phyloP scores from a whole-genome alignment of 73 alveolate genomes.

The Symbiodinium natans region DNA sequence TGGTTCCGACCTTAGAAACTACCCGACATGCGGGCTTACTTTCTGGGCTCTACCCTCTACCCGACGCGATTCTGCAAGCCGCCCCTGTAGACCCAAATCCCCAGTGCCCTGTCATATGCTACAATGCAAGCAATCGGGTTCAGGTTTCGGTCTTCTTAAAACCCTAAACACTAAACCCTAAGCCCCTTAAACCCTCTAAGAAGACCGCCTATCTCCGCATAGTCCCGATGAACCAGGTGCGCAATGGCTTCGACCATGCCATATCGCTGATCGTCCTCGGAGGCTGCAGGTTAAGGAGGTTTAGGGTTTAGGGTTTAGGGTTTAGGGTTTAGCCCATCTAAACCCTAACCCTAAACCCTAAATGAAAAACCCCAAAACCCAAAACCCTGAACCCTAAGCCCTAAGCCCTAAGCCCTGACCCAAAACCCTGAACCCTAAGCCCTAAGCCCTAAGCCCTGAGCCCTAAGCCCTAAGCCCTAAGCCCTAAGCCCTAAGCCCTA shows the following conservation, averaged over 20 bases:
- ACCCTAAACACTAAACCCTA: background rate
- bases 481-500: no score
- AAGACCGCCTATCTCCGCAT: constrained; percentile 68
- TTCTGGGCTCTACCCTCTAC: no score
- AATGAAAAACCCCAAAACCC: background rate
- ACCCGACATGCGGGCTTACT: no score
- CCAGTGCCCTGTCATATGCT: no score
- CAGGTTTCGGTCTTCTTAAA: no score
- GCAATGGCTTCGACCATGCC: constrained; percentile 92
- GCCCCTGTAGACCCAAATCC: no score
- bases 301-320: background rate
- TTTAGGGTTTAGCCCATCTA: background rate
- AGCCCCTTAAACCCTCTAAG: background rate
- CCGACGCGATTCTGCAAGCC: no score
- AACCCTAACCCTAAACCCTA: background rate
- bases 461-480: background rate
- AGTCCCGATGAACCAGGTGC: constrained; percentile 91
- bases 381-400: no score
- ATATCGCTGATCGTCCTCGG: constrained; percentile 86
- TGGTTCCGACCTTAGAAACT: no score
- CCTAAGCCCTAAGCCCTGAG: background rate
- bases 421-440: background rate
- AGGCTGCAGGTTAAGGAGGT: background rate
- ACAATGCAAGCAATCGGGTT: no score
- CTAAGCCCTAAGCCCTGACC: background rate